phyloP scores from a whole-genome alignment of 2,329 filamentous ascomycete species.

The Cladosporium phlei region DNA sequence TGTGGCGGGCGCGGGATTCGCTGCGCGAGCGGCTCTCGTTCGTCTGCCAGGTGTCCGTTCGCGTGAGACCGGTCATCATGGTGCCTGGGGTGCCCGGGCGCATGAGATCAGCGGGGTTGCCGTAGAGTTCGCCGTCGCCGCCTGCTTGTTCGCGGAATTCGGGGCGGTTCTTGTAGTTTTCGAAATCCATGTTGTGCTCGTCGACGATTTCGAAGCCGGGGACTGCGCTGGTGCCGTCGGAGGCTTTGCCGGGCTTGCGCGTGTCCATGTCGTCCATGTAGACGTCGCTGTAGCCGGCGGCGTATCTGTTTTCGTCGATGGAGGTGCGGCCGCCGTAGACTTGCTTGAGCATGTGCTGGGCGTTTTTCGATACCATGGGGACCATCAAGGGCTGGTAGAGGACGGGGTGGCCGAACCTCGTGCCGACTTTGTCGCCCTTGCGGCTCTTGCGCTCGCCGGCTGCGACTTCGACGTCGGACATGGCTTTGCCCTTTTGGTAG shows the following conservation, averaged over 20 bases:
- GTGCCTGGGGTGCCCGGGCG: conserved; percentile 60
- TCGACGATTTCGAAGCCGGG: conserved; percentile 75
- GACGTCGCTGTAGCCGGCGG: conserved; percentile 75
- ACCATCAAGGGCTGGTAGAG: conserved; percentile 85
- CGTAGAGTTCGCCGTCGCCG: conserved; percentile 58
- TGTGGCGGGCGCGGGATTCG: conserved; percentile 20
- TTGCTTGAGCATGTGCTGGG: conserved; percentile 77
- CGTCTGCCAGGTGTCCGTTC: conserved; percentile 28
- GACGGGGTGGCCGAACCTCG: conserved; percentile 83
- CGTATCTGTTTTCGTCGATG: conserved; percentile 60
- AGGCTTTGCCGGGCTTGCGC: conserved; percentile 53
- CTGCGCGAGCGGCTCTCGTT: conserved; percentile 22
- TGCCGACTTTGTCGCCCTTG: conserved; percentile 63
- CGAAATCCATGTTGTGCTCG: conserved; percentile 80
- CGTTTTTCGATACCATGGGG: conserved; percentile 90
- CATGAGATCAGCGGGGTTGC: conserved; percentile 54
- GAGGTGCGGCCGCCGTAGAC: conserved; percentile 71
- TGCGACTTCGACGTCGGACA: conserved; percentile 32
- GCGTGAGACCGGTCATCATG: conserved; percentile 31
- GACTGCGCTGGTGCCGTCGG: conserved; percentile 38
- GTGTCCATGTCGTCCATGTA: conserved; percentile 75
- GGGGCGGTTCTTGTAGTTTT: conserved; percentile 82
- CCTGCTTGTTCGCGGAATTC: conserved; percentile 86
- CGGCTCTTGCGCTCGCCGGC: conserved; percentile 38
- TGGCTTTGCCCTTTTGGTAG: conserved; percentile 64